phyloP scores from a whole-genome alignment of 2,329 filamentous ascomycete species.

The Trichoderma oligosporum region DNA sequence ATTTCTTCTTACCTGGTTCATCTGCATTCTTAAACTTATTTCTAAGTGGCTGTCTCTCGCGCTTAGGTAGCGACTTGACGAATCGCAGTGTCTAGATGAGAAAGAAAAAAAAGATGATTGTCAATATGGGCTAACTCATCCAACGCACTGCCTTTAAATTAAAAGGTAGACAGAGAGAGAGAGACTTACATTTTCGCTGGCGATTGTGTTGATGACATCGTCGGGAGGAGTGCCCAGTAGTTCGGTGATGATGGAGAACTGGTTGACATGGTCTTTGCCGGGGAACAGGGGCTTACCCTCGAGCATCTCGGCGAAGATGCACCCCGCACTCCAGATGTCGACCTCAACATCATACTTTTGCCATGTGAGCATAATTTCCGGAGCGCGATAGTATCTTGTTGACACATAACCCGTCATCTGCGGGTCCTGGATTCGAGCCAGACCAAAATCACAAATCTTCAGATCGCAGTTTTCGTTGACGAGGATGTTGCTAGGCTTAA shows the following conservation, averaged over 20 bases:
- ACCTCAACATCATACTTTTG: constrained; percentile 99
- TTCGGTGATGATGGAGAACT: constrained; percentile 99
- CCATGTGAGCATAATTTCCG: constrained; percentile 99
- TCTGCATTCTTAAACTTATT: constrained; percentile 97
- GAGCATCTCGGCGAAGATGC: constrained; percentile 99
- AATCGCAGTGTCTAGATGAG: constrained; percentile 77
- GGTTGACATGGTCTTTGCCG: constrained; percentile 98
- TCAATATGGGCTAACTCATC: neutral
- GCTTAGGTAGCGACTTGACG: constrained; percentile 93
- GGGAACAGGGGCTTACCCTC: constrained; percentile 98
- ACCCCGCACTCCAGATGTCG: constrained; percentile 98
- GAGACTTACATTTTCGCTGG: constrained; percentile 82
- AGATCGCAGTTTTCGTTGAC: constrained; percentile 99
- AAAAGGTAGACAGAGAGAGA: neutral
- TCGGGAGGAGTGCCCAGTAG: constrained; percentile 93
- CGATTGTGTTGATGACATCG: constrained; percentile 98
- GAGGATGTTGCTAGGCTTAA: constrained; percentile 98
- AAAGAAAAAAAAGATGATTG: neutral
- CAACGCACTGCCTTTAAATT: too few species aligned
- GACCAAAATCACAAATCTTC: constrained; percentile 98
- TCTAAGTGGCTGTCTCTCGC: constrained; percentile 79
- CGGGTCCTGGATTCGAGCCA: constrained; percentile 95
- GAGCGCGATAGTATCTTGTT: constrained; percentile 95
- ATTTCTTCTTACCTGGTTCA: constrained; percentile 65
- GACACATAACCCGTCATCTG: constrained; percentile 99